Evolutionary conservation across 495 filamentous ascomycete genomes (phyloP).

Genomic region (Poronia punctata): DNA sequence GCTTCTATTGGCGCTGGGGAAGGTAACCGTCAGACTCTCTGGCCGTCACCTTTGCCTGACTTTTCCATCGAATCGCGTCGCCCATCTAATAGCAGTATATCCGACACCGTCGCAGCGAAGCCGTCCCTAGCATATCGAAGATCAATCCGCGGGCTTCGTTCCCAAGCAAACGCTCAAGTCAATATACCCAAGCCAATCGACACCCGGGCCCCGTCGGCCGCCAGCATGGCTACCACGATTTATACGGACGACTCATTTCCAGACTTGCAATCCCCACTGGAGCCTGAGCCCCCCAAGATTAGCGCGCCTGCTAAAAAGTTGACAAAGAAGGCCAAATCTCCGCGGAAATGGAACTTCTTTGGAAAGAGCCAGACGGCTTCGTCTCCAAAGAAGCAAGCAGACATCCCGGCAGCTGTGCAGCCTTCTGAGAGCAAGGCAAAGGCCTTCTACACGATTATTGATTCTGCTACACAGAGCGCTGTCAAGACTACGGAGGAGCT

Average conservation of each 20-base stretch:
- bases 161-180: slow-evolving; percentile 29
- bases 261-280: slow-evolving; percentile 19
- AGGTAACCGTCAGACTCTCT: slow-evolving; percentile 34
- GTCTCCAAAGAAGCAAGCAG: slow-evolving; percentile 28
- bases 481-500: slow-evolving; percentile 50
- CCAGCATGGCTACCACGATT: slow-evolving; percentile 44
- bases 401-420: slow-evolving; percentile 37
- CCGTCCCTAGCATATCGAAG: slow-evolving; percentile 45
- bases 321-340: slow-evolving; percentile 52
- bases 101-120: slow-evolving; percentile 33
- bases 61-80: slow-evolving; percentile 24
- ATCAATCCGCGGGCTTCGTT: slow-evolving; percentile 42
- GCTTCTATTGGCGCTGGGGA: slow-evolving; percentile 37
- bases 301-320: slow-evolving; percentile 39
- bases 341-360: slow-evolving; percentile 78
- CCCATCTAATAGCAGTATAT: slow-evolving; percentile 48
- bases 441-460: slow-evolving; percentile 80
- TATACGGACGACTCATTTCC: slow-evolving; percentile 45
- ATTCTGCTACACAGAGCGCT: slow-evolving; percentile 57
- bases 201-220: slow-evolving; percentile 38
- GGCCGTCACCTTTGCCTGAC: slow-evolving; percentile 46
- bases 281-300: slow-evolving; percentile 10
- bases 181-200: slow-evolving; percentile 38
- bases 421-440: slow-evolving; percentile 36
- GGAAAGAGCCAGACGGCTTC: slow-evolving; percentile 51